A percentile compares a stretch with the other conserved stretches of the same genome.
Conservation (phyloP, 306 rosid species). For the Prunus persica region DNA sequence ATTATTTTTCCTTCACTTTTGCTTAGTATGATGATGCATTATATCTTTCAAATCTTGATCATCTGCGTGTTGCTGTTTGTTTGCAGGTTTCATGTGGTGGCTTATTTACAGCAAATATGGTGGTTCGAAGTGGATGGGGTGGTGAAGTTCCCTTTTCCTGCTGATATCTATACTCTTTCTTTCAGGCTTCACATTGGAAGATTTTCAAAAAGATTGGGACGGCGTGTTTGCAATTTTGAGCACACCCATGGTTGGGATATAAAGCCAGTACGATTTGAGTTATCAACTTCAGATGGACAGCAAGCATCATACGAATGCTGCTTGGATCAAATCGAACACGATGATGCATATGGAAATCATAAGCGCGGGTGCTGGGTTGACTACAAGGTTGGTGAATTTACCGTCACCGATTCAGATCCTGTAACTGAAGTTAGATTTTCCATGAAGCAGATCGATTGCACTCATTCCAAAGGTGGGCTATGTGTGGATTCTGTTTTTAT, state of each 20-base stretch:
- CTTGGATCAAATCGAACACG: slow-evolving; percentile 56
- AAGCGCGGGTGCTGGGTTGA: slow-evolving; percentile 89
- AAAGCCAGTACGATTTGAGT: slow-evolving; percentile 70
- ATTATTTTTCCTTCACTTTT: neutral
- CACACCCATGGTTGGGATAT: slow-evolving; percentile 94
- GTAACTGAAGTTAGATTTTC: slow-evolving; percentile 73
- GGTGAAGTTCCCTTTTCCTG: slow-evolving; percentile 74
- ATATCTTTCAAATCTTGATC: neutral
- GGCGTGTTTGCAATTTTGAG: slow-evolving; percentile 71
- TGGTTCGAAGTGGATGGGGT: slow-evolving; percentile 93
- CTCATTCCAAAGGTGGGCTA: slow-evolving; percentile 92
- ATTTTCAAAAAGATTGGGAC: slow-evolving; percentile 75
- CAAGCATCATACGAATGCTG: slow-evolving; percentile 56
- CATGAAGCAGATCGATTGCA: slow-evolving; percentile 97
- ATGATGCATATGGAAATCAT: slow-evolving; percentile 49
- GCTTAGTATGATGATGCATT: neutral
- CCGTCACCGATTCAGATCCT: slow-evolving; percentile 54
- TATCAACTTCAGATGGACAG: slow-evolving; percentile 76
- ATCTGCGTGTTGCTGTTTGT: slow-evolving; percentile 17
- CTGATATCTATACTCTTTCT: slow-evolving; percentile 72
- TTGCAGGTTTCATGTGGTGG: slow-evolving; percentile 77
- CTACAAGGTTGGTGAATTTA: slow-evolving; percentile 95
- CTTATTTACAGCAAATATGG: slow-evolving; percentile 95
- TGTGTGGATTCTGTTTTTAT: slow-evolving; percentile 92
- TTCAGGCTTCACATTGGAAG: slow-evolving; percentile 89